Percentiles rank a stretch among this genome's conserved stretches.
These are phyloP conservation scores for Rhynchospora pubera DNA, from an alignment of 176 grass and related monocot genomes.

Conservation along the genomic window DNA sequence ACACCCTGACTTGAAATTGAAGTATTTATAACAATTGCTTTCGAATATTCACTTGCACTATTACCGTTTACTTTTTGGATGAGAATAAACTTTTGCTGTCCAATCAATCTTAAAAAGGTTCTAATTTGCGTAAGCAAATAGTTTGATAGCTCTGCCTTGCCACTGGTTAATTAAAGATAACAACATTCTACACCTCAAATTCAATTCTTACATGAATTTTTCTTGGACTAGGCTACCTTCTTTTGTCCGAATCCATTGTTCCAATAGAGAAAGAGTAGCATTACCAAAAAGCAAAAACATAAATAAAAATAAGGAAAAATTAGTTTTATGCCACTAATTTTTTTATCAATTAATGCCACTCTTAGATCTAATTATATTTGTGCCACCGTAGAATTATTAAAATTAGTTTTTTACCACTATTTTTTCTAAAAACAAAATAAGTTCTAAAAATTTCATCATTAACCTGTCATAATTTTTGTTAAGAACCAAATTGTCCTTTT, in stretches of 20 bases:
- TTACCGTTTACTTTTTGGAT: neutral
- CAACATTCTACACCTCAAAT: neutral
- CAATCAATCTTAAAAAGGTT: slow-evolving; percentile 1
- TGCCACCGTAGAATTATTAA: no score
- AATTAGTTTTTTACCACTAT: no score
- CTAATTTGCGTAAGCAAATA: slow-evolving; percentile 4
- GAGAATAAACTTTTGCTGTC: neutral
- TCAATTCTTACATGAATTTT: neutral
- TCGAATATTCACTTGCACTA: neutral
- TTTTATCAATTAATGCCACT: no score
- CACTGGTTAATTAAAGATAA: neutral
- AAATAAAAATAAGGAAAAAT: no score
- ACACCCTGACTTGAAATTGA: no score
- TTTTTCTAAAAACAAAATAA: no score
- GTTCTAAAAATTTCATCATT: no score
- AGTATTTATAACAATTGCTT: neutral
- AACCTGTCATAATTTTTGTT: no score
- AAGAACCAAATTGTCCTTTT: no score
- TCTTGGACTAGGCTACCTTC: neutral
- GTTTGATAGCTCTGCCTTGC: neutral
- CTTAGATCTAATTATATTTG: no score
- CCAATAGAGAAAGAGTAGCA: neutral
- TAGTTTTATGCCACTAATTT: no score
- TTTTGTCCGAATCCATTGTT: neutral
- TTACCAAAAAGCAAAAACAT: no score